Evolutionary conservation across 208 protist genomes (phyloP).

Genomic region (Leishmania amazonensis): DNA sequence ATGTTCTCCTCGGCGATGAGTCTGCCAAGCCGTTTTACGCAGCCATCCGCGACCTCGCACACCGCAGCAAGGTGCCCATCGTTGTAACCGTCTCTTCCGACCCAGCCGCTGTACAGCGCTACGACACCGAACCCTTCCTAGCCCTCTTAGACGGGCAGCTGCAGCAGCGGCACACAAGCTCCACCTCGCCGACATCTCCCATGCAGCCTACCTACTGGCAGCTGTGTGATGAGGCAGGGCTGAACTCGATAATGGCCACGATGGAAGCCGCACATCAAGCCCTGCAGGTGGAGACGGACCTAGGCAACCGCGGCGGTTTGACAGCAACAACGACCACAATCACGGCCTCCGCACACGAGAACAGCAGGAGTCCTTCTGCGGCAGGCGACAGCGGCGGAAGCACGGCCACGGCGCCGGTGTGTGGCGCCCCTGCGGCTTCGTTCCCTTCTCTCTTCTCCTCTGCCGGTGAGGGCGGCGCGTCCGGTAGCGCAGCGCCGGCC

Average conservation of each 20-base stretch:
- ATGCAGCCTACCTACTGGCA: constrained; percentile 21
- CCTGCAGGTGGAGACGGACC: constrained; percentile 18
- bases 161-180: background rate
- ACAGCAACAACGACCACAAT: background rate
- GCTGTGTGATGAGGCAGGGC: constrained; percentile 18
- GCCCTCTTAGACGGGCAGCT: background rate
- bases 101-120: constrained; percentile 24
- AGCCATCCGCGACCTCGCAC: constrained; percentile 72
- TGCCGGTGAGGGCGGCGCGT: background rate
- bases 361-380: background rate
- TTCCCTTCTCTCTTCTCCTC: background rate
- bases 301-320: constrained; percentile 1
- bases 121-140: constrained; percentile 22
- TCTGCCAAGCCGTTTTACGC: constrained; percentile 70
- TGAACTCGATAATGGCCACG: constrained; percentile 26
- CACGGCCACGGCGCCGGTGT: background rate
- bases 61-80: constrained; percentile 80
- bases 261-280: constrained; percentile 22
- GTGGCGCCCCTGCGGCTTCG: background rate
- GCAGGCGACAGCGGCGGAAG: background rate
- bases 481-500: background rate
- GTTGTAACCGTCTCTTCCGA: constrained; percentile 70
- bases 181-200: background rate
- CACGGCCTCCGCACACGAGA: background rate
- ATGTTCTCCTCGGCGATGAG: constrained; percentile 81